Conservation (phyloP, 257 asterid species). For the Striga asiatica region DNA sequence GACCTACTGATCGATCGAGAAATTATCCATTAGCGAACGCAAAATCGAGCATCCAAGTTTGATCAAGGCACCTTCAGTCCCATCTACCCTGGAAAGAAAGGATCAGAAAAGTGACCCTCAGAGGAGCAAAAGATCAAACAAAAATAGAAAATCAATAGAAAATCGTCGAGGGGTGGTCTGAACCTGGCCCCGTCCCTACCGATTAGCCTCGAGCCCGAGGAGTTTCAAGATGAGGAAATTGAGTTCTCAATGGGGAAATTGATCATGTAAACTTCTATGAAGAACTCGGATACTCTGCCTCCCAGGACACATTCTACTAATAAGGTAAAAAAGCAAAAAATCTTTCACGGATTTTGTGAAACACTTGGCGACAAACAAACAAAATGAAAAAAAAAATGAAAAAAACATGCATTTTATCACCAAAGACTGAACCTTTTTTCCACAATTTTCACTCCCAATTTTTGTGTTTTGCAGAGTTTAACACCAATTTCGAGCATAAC, state of each 20-base stretch:
- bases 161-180: constrained; percentile 10
- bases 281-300: constrained; percentile 22
- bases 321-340: constrained; percentile 9
- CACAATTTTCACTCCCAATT: not conserved
- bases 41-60: not conserved
- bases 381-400: no score
- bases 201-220: constrained; percentile 15
- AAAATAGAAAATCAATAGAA: not conserved
- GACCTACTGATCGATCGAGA: constrained; percentile 37
- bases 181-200: constrained; percentile 48
- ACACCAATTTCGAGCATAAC: constrained; percentile 24
- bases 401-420: no score
- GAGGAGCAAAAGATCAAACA: constrained; percentile 17
- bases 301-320: constrained; percentile 21
- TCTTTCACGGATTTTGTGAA: not conserved
- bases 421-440: no score
- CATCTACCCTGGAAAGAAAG: no score
- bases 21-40: not conserved
- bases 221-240: constrained; percentile 26
- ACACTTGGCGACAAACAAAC: not conserved
- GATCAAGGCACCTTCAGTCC: no score
- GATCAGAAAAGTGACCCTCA: not conserved
- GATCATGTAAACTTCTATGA: constrained; percentile 57
- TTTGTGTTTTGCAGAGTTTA: constrained; percentile 24
- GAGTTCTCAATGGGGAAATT: constrained; percentile 50